Percentiles rank a stretch among this genome's conserved stretches.
Conservation (phyloP, 1,284 basidiomycete species). For the Marasmius fiardii region DNA sequence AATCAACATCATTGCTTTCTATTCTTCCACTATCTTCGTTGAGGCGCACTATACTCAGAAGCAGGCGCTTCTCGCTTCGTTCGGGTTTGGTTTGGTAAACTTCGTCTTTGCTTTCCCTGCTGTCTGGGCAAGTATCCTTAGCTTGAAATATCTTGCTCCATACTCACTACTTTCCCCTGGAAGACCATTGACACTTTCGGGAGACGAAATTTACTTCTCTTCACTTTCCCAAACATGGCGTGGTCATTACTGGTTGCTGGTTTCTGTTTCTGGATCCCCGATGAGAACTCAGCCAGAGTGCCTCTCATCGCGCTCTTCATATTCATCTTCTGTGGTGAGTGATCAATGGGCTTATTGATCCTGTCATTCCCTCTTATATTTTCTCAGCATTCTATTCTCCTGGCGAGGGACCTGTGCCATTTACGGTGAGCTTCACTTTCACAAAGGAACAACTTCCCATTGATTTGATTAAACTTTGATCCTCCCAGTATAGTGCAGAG, state of each 20-base stretch:
- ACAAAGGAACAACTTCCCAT: background rate
- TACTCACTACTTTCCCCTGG: background rate
- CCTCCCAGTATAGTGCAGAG: constrained; percentile 49
- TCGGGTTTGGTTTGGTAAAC: constrained; percentile 61
- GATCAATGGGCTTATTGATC: background rate
- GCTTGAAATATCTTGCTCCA: background rate
- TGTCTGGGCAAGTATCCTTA: constrained; percentile 31
- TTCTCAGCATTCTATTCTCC: constrained; percentile 50
- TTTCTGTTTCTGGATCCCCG: constrained; percentile 50
- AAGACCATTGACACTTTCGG: constrained; percentile 55
- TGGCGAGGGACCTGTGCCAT: constrained; percentile 73
- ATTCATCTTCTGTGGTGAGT: constrained; percentile 49
- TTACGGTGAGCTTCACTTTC: constrained; percentile 32
- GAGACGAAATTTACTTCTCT: constrained; percentile 53
- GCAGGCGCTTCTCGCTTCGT: constrained; percentile 57
- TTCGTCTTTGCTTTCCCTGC: constrained; percentile 68
- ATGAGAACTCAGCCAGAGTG: constrained; percentile 31
- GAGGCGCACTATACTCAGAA: constrained; percentile 47
- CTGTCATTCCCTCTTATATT: background rate
- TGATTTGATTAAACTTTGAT: background rate
- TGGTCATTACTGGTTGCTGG: constrained; percentile 59
- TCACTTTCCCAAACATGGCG: constrained; percentile 60
- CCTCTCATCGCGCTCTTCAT: constrained; percentile 54
- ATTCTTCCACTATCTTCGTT: constrained; percentile 66
- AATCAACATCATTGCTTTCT: constrained; percentile 58